phyloP scores from a whole-genome alignment of 2,329 filamentous ascomycete species.

The Aspergillus amoenus region DNA sequence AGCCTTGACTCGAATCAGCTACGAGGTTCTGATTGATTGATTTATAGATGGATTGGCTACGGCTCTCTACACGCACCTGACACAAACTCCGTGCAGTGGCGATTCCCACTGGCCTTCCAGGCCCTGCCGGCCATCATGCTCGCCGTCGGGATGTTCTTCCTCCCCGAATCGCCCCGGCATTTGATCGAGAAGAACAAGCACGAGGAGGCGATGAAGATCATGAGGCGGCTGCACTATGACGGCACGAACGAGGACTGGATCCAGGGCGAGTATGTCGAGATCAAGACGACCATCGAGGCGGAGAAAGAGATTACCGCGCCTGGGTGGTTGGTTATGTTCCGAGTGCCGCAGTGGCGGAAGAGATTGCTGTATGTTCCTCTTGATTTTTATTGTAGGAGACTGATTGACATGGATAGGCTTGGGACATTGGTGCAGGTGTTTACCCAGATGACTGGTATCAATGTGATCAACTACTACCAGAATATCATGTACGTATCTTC shows the following conservation, averaged over 20 bases:
- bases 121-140: conserved; percentile 43
- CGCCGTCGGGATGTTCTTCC: conserved; percentile 31
- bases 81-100: conserved; percentile 35
- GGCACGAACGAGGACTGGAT: conserved; percentile 59
- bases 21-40: conserved; percentile 3
- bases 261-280: conserved; percentile 34
- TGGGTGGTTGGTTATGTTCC: conserved; percentile 41
- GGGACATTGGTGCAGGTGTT: conserved; percentile 64
- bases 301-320: conserved; percentile 55
- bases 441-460: conserved; percentile 51
- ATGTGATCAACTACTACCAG: conserved; percentile 38
- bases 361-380: conserved; percentile 49
- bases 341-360: conserved; percentile 53
- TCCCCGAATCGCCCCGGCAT: conserved; percentile 37
- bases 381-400: too few species aligned
- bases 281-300: conserved; percentile 54
- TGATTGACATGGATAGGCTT: too few species aligned
- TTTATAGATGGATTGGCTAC: conserved; percentile 48
- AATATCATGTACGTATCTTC: conserved; percentile 29
- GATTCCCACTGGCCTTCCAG: conserved; percentile 36
- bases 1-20: not conserved
- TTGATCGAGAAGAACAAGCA: conserved; percentile 45
- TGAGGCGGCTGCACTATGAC: conserved; percentile 56
- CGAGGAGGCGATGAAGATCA: conserved; percentile 50
- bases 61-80: conserved; percentile 40